phyloP scores from a whole-genome alignment of 1,284 basidiomycete genomes.

The Cryptococcus neoformans region DNA sequence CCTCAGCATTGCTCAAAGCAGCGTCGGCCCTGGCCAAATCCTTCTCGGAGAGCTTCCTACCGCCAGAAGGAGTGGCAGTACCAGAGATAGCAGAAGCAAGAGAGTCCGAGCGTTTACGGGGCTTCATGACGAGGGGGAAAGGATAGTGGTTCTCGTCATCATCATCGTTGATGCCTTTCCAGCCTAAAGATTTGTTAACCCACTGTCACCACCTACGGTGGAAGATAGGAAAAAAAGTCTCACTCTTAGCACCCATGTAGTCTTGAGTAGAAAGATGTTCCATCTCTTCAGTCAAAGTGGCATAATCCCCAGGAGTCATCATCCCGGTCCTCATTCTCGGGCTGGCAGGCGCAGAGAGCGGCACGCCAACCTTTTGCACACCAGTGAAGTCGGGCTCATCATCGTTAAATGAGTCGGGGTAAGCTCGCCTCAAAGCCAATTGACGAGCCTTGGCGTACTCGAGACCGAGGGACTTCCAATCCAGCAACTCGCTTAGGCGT shows the following conservation, averaged over 20 bases:
- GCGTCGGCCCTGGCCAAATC: conserved; percentile 80
- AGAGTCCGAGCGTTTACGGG: conserved; percentile 75
- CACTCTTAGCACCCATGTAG: conserved; percentile 71
- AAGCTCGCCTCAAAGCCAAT: conserved; percentile 85
- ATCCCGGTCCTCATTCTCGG: conserved; percentile 77
- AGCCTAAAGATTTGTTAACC: conserved; percentile 23
- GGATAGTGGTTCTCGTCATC: conserved; percentile 91
- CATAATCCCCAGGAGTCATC: conserved; percentile 74
- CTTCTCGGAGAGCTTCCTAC: conserved; percentile 72
- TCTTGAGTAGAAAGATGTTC: conserved; percentile 79
- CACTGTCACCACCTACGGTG: not conserved
- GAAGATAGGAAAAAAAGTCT: conserved; percentile 50
- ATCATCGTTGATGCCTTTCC: conserved; percentile 54
- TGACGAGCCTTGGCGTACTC: conserved; percentile 96
- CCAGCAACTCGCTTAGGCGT: conserved; percentile 82
- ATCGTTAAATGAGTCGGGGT: conserved; percentile 85
- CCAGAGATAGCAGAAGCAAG: conserved; percentile 67
- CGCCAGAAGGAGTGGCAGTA: conserved; percentile 81
- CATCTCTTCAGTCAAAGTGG: conserved; percentile 96
- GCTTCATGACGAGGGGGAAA: conserved; percentile 85
- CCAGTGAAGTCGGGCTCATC: conserved; percentile 64
- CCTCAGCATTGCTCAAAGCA: conserved; percentile 55
- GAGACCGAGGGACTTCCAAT: conserved; percentile 97
- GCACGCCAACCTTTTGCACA: conserved; percentile 61
- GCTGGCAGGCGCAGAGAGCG: conserved; percentile 79